Evolutionary conservation across 768 basidiomycete genomes (phyloP), one percentile per base, ranked within the genome.

Genomic region (Mycena chlorophos): DNA sequence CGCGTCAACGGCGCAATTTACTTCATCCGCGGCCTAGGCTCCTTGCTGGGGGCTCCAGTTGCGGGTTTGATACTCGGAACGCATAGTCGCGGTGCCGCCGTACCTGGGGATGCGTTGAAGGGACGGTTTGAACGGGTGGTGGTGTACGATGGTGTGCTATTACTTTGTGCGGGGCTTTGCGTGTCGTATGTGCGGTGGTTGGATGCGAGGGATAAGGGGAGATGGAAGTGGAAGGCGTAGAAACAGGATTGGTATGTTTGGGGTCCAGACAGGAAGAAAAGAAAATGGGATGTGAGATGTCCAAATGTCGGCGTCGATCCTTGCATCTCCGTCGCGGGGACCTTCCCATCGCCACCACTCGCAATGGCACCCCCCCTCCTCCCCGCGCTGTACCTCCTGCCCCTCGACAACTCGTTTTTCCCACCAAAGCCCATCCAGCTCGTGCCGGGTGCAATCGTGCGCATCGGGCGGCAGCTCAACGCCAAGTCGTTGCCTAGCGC

Each of bases 1-100:
- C 66, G 71, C 49, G 74, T 77, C 40, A 78, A 77, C 56, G 69
- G 71, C 2, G 68, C 69, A 31, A 68, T 77, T 45, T 76, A 78
- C 57, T 74, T 76, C 60, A 65, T 78, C 27, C 73, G 76, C 5
- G 76, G 76, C 4, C 49, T 77, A 4, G 76, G 76, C 2, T 68
- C 73, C 0, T 56, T 78, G 5, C 62, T 74, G 30, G 77, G 76
- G 1, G 75, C 77, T 13, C 77, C 77, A 0, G 58, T 78, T 16
- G 75, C 77, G 2, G 77, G 77, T 25, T 62, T 73, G 16, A 71
- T 77, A 28, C 60, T 77, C 12, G 76, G 76, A 3, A 51, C 64
- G 31, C 54, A 70, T 67, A 64, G 62, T 31, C 61, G 65, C 26
- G 63, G 71, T 17, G 13, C 45, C 22, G 10, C 47, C 12, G 6